phyloP scores from a whole-genome alignment of 805 yeast species.

The Ogataea pignaliae region DNA sequence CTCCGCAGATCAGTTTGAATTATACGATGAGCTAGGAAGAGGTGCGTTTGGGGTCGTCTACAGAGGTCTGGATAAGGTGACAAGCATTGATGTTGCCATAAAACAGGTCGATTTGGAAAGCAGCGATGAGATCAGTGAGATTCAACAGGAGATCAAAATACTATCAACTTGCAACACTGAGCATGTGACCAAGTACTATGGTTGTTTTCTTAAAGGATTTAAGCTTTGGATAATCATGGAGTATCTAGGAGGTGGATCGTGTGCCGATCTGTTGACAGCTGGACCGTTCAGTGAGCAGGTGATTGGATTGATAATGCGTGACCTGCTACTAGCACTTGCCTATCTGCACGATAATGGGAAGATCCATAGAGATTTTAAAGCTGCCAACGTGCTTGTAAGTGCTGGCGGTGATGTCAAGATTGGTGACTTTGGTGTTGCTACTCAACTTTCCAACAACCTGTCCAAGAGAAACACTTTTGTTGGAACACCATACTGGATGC shows the following conservation, averaged over 20 bases:
- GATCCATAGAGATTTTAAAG: constrained; percentile 91
- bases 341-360: constrained; percentile 70
- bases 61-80: constrained; percentile 46
- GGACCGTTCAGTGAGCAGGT: constrained; percentile 54
- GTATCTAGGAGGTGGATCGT: constrained; percentile 72
- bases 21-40: constrained; percentile 57
- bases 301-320: constrained; percentile 50
- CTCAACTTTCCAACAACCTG: constrained; percentile 57
- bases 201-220: constrained; percentile 65
- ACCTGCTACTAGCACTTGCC: constrained; percentile 54
- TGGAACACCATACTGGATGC: constrained; percentile 65
- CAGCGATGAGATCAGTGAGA: constrained; percentile 66
- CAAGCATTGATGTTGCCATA: constrained; percentile 47
- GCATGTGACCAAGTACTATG: constrained; percentile 63
- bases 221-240: constrained; percentile 83
- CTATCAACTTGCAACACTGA: constrained; percentile 60
- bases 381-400: constrained; percentile 80
- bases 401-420: constrained; percentile 72
- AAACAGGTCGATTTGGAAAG: constrained; percentile 70
- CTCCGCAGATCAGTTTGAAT: constrained; percentile 41
- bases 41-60: constrained; percentile 81
- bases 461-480: constrained; percentile 49
- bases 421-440: constrained; percentile 96
- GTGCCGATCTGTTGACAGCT: constrained; percentile 57
- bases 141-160: constrained; percentile 67